Conservation (phyloP, 2,329 filamentous ascomycete species). For the Chaetothyriales sp. region DNA sequence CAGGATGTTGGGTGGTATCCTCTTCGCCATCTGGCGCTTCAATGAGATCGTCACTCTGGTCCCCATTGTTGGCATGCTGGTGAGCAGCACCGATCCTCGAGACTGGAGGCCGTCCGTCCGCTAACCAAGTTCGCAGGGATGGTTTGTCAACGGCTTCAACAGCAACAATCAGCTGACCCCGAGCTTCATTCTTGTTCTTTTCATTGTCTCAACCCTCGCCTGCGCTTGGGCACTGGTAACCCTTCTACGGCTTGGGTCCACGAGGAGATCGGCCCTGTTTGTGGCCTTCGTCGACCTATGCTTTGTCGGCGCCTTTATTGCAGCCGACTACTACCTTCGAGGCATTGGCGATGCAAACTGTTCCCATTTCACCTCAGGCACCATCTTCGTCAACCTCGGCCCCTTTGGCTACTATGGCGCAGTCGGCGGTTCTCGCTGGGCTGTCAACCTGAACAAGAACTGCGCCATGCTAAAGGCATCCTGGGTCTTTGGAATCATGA, state of each 20-base stretch:
- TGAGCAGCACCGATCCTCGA: slow-evolving; percentile 17
- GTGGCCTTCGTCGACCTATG: slow-evolving; percentile 46
- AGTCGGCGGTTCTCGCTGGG: slow-evolving; percentile 31
- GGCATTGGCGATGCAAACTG: slow-evolving; percentile 48
- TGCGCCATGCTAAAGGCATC: slow-evolving; percentile 85
- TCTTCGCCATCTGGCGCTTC: slow-evolving; percentile 48
- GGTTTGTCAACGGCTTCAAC: slow-evolving; percentile 46
- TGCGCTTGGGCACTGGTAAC: slow-evolving; percentile 48
- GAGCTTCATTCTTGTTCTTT: slow-evolving; percentile 45
- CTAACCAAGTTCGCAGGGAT: slow-evolving; percentile 26
- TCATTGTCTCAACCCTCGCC: slow-evolving; percentile 48
- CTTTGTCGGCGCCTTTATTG: slow-evolving; percentile 50
- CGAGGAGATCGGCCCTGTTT: slow-evolving; percentile 43
- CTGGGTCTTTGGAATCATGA: slow-evolving; percentile 85
- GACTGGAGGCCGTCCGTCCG: not conserved
- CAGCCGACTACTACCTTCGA: slow-evolving; percentile 43
- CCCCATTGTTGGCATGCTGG: slow-evolving; percentile 48
- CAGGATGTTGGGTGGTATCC: slow-evolving; percentile 38
- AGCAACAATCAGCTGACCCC: slow-evolving; percentile 44
- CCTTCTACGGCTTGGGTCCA: slow-evolving; percentile 43
- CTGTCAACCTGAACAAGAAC: slow-evolving; percentile 50
- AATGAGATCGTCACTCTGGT: slow-evolving; percentile 48
- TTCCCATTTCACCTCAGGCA: slow-evolving; percentile 38
- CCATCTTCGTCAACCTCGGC: slow-evolving; percentile 46
- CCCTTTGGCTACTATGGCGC: slow-evolving; percentile 42